These are phyloP conservation scores for Lodderomyces metapsilosis DNA, from an alignment of 1,139 yeast genomes.

Conservation along the genomic window DNA sequence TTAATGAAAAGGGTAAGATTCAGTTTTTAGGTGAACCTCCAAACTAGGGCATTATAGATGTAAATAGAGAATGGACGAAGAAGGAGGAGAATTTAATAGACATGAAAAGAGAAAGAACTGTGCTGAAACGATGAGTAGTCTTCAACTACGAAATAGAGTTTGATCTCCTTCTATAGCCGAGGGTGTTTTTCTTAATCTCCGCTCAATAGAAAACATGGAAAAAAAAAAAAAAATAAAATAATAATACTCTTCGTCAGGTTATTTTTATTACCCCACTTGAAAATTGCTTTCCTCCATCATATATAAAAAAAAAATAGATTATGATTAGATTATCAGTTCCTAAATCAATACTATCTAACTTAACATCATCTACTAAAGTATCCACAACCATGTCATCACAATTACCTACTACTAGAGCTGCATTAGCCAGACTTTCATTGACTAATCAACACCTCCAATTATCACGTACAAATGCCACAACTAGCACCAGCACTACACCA, in stretches of 20 bases:
- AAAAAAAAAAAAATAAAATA: too few species aligned
- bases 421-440: conserved; percentile 20
- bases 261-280: conserved; percentile 1
- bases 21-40: conserved; percentile 64
- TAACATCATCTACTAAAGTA: neutral
- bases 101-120: too few species aligned
- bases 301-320: too few species aligned
- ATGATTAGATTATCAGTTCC: too few species aligned
- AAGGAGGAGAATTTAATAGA: neutral
- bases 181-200: too few species aligned
- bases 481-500: conserved; percentile 3
- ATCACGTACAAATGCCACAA: conserved; percentile 10
- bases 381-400: neutral
- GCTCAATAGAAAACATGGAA: too few species aligned
- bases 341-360: neutral
- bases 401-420: conserved; percentile 9
- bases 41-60: conserved; percentile 11
- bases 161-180: too few species aligned
- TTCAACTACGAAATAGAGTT: too few species aligned
- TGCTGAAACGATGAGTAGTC: too few species aligned
- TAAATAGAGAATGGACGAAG: neutral
- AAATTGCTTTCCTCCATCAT: too few species aligned
- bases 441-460: conserved; percentile 22
- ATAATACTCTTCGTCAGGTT: too few species aligned
- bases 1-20: conserved; percentile 59